Conservation (phyloP, 495 filamentous ascomycete genomes). For the Daldinia grandis region DNA sequence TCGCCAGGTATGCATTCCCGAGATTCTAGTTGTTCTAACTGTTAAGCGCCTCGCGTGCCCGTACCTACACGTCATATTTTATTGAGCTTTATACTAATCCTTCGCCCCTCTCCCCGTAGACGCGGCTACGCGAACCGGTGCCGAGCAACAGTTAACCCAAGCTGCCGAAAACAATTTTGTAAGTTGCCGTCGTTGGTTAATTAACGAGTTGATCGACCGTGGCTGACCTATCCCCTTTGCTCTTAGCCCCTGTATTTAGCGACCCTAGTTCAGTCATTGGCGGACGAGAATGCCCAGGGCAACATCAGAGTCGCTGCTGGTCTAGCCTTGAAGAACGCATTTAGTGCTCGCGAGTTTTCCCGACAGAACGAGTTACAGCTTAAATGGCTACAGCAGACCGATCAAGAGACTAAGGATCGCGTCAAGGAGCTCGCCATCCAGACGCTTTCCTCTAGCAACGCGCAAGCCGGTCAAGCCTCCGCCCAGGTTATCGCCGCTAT, state of each 20-base stretch:
- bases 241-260: conserved; percentile 84
- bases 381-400: conserved; percentile 87
- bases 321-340: conserved; percentile 96
- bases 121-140: conserved; percentile 84
- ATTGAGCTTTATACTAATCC: conserved; percentile 26
- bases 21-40: background rate
- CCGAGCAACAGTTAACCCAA: conserved; percentile 91
- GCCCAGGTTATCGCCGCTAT: conserved; percentile 96
- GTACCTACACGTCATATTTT: conserved; percentile 36
- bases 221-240: conserved; percentile 26
- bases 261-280: conserved; percentile 89
- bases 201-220: background rate
- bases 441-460: conserved; percentile 78
- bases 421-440: conserved; percentile 89
- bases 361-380: conserved; percentile 86
- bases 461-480: conserved; percentile 83
- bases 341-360: conserved; percentile 87
- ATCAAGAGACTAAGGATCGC: conserved; percentile 76
- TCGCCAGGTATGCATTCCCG: conserved; percentile 72
- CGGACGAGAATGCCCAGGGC: conserved; percentile 83
- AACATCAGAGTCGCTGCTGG: conserved; percentile 91
- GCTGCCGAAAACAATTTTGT: conserved; percentile 96
- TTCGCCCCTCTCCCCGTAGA: conserved; percentile 64
- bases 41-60: conserved; percentile 30
- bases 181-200: conserved; percentile 55